phyloP scores from a whole-genome alignment of 768 basidiomycete genomes.

The Russula ochroleuca region DNA sequence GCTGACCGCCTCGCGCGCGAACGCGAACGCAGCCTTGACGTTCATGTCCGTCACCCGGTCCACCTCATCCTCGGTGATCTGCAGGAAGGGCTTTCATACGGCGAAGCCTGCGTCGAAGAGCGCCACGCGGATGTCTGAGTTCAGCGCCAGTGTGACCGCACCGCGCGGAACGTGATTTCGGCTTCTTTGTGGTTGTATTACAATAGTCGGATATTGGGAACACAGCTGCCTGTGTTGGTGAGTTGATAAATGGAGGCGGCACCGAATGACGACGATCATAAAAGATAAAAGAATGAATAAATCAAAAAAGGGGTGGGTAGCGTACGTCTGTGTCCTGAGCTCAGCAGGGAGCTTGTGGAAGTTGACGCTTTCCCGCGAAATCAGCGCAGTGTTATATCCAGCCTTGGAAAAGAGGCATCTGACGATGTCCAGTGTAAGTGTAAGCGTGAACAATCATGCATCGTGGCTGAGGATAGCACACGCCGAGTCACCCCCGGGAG shows the following conservation, averaged over 20 bases:
- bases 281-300: too few species aligned
- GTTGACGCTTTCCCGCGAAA: conserved; percentile 36
- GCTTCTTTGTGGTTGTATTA: conserved; percentile 35
- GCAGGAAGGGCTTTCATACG: conserved; percentile 40
- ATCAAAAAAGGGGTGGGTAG: not conserved
- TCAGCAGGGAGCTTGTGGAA: conserved; percentile 36
- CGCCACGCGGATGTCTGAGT: conserved; percentile 38
- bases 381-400: conserved; percentile 42
- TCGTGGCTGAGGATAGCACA: conserved; percentile 27
- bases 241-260: too few species aligned
- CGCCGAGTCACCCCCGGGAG: conserved; percentile 40
- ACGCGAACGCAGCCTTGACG: conserved; percentile 40
- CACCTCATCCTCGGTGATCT: conserved; percentile 39
- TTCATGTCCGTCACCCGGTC: conserved; percentile 34
- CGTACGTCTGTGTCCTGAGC: conserved; percentile 39
- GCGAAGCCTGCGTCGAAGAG: conserved; percentile 40
- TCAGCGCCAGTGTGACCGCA: conserved; percentile 35
- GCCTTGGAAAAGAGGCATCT: conserved; percentile 39
- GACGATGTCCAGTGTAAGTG: not conserved
- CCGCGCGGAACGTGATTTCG: conserved; percentile 34
- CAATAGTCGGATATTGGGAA: conserved; percentile 39
- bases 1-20: conserved; percentile 36
- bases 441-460: not conserved
- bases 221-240: conserved; percentile 36
- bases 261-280: not conserved